phyloP scores from a whole-genome alignment of 768 basidiomycete species.

The Amylocystis lapponica region DNA sequence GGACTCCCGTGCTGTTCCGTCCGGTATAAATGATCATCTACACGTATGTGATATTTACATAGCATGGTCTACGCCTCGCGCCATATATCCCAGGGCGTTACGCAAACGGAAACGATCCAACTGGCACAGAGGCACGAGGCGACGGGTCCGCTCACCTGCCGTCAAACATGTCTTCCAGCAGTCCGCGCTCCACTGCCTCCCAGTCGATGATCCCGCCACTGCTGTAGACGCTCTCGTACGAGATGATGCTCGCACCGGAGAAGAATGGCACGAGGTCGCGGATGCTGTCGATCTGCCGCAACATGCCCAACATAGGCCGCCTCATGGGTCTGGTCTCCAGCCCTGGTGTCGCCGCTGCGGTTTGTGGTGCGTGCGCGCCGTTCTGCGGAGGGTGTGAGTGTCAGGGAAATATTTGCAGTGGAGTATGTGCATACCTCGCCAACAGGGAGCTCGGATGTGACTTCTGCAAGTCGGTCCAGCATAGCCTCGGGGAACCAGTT shows the following conservation, averaged over 20 bases:
- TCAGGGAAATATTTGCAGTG: conserved; percentile 23
- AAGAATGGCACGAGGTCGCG: conserved; percentile 89
- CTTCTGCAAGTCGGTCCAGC: conserved; percentile 86
- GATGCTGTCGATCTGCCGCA: conserved; percentile 78
- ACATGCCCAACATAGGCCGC: conserved; percentile 60
- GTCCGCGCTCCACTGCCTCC: conserved; percentile 77
- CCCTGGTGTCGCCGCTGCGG: conserved; percentile 9
- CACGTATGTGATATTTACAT: no score
- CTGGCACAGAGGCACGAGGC: no score
- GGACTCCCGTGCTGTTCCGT: no score
- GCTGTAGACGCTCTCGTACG: conserved; percentile 88
- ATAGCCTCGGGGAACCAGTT: conserved; percentile 81
- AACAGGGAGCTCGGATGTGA: conserved; percentile 62
- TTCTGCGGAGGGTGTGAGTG: conserved; percentile 16
- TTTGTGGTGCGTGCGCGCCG: conserved; percentile 12
- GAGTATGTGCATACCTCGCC: conserved; percentile 23
- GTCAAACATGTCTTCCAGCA: conserved; percentile 90
- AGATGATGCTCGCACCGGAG: conserved; percentile 78
- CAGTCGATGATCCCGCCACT: conserved; percentile 82
- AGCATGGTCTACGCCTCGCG: no score
- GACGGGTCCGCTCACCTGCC: no score
- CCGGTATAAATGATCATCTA: no score
- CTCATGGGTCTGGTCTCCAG: conserved; percentile 43
- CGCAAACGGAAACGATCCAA: no score
- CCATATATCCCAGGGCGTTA: no score